Evolutionary conservation across 305 asterid species (phyloP).

Genomic region (Euphrasia arctica): DNA sequence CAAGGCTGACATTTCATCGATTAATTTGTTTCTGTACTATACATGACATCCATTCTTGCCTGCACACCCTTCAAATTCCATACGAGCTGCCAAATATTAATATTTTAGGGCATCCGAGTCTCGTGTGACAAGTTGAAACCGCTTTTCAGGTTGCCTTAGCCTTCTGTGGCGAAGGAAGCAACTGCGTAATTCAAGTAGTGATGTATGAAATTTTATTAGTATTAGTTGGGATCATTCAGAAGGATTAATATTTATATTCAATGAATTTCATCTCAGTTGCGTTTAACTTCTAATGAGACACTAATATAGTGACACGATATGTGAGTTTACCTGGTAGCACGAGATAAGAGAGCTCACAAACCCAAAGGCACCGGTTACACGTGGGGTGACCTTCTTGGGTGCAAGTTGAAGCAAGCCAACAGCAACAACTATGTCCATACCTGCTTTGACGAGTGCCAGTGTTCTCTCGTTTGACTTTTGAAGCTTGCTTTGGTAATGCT

Average conservation of each 20-base stretch:
- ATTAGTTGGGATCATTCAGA: background rate
- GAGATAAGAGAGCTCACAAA: slow-evolving; percentile 85
- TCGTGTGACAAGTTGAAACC: slow-evolving; percentile 18
- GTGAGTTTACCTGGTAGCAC: slow-evolving; percentile 78
- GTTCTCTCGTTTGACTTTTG: slow-evolving; percentile 77
- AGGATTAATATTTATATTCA: background rate
- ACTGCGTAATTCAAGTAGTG: slow-evolving; percentile 43
- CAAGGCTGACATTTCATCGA: slow-evolving; percentile 3
- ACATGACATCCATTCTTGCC: slow-evolving; percentile 12
- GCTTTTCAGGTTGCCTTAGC: slow-evolving; percentile 60
- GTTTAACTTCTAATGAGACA: background rate
- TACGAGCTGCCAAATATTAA: slow-evolving; percentile 18
- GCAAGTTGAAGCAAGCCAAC: slow-evolving; percentile 89
- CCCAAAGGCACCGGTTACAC: slow-evolving; percentile 92
- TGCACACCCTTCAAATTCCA: slow-evolving; percentile 19
- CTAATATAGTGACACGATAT: background rate
- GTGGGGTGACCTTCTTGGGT: slow-evolving; percentile 91
- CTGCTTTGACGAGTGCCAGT: slow-evolving; percentile 81
- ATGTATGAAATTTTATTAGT: slow-evolving; percentile 2
- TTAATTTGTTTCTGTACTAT: background rate
- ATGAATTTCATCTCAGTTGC: background rate
- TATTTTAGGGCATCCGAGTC: slow-evolving; percentile 19
- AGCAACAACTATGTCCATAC: slow-evolving; percentile 83
- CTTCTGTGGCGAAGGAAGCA: slow-evolving; percentile 76
- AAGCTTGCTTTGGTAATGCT: slow-evolving; percentile 54